Evolutionary conservation across 176 grass and related monocot species (phyloP).

Genomic region (Lolium multiflorum): DNA sequence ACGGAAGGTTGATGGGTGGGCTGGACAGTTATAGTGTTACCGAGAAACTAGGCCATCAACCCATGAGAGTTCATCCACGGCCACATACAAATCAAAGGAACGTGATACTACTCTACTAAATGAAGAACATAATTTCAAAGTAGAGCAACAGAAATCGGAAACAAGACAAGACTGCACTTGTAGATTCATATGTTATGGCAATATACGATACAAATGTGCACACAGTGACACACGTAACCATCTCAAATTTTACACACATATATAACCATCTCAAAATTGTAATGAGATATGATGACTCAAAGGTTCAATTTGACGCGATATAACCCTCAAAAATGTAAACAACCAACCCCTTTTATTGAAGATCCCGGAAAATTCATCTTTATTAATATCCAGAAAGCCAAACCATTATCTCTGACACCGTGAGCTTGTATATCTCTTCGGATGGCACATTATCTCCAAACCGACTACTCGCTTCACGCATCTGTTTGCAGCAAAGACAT

Average conservation of each 20-base stretch:
- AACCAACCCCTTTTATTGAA: neutral
- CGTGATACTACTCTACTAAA: neutral
- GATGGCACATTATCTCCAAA: slow-evolving; percentile 14
- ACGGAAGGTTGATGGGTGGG: too few species aligned
- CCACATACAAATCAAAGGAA: neutral
- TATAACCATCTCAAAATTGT: neutral
- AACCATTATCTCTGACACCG: slow-evolving; percentile 65
- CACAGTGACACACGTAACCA: neutral
- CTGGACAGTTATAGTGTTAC: too few species aligned
- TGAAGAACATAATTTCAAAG: neutral
- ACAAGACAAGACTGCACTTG: too few species aligned
- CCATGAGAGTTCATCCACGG: neutral
- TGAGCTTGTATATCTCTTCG: slow-evolving; percentile 57
- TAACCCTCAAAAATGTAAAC: neutral
- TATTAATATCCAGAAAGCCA: slow-evolving; percentile 52
- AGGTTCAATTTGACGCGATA: neutral
- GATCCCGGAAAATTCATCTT: too few species aligned
- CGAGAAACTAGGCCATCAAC: neutral
- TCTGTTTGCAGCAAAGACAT: slow-evolving; percentile 37
- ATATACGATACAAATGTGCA: neutral
- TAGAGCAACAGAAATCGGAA: neutral
- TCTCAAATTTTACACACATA: too few species aligned
- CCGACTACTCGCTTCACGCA: slow-evolving; percentile 9
- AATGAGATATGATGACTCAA: neutral
- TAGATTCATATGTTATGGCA: neutral